These are phyloP conservation scores for Trichophyton rubrum DNA, from an alignment of 2,329 filamentous ascomycete genomes.

Conservation along the genomic window DNA sequence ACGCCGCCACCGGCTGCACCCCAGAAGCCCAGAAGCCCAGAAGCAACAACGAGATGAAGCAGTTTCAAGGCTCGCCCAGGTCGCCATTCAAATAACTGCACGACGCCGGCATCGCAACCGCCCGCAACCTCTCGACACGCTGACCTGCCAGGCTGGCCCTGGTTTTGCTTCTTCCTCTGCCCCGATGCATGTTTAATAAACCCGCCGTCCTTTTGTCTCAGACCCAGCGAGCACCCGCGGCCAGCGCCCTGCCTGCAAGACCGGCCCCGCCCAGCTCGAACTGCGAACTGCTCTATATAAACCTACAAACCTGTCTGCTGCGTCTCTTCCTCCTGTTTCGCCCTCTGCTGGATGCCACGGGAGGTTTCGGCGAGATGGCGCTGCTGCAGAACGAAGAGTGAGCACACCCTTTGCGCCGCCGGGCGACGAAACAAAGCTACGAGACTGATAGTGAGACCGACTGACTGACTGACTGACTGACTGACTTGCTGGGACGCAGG, in stretches of 20 bases:
- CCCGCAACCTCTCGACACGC: too few relatives aligned
- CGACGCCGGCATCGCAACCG: too few relatives aligned
- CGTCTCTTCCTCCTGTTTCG: not conserved
- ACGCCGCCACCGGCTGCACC: not conserved
- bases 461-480: not conserved
- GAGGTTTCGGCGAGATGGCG: slow-evolving; percentile 26
- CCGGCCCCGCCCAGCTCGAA: too few relatives aligned
- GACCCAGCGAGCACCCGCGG: not conserved
- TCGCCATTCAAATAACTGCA: too few relatives aligned
- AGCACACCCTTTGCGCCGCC: slow-evolving; percentile 22
- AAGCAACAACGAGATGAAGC: not conserved
- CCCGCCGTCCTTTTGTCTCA: not conserved
- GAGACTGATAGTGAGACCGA: not conserved
- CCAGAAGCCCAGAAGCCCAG: not conserved
- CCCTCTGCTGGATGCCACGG: not conserved
- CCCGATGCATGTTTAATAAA: not conserved
- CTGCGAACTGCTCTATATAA: not conserved
- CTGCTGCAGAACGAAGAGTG: slow-evolving; percentile 43
- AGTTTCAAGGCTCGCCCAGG: not conserved
- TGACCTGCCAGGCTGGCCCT: not conserved
- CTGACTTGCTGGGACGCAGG: slow-evolving; percentile 23
- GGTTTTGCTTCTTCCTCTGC: not conserved
- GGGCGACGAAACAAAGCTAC: not conserved
- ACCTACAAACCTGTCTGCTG: not conserved
- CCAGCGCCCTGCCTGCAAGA: too few relatives aligned